Conservation (phyloP, 768 basidiomycete genomes). For the Cystobasidium ongulense region DNA sequence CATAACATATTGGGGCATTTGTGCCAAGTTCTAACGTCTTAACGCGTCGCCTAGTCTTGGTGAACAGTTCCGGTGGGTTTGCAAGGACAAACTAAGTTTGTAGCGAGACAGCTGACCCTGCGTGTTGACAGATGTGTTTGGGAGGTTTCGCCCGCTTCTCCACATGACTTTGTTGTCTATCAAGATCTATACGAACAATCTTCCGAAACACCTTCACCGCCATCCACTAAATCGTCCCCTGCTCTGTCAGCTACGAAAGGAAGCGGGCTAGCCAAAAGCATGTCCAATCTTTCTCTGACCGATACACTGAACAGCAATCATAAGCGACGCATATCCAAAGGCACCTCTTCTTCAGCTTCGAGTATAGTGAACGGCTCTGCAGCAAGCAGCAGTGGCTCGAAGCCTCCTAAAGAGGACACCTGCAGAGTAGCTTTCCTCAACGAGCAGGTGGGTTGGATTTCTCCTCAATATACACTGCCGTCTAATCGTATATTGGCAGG, state of each 20-base stretch:
- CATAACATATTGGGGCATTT: too few relatives aligned
- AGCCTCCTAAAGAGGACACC: background rate
- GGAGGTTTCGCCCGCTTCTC: slow-evolving; percentile 61
- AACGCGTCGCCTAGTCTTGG: slow-evolving; percentile 68
- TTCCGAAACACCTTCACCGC: slow-evolving; percentile 13
- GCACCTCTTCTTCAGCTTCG: slow-evolving; percentile 17
- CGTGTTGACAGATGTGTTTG: slow-evolving; percentile 54
- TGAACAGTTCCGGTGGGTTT: slow-evolving; percentile 64
- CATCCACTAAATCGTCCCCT: slow-evolving; percentile 17
- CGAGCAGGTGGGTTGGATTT: slow-evolving; percentile 35
- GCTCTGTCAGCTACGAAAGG: background rate
- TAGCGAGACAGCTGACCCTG: background rate
- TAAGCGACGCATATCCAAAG: background rate
- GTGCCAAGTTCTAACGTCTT: slow-evolving; percentile 29
- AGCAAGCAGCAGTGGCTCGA: background rate
- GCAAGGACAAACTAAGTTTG: background rate
- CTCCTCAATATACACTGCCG: background rate
- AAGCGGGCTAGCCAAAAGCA: slow-evolving; percentile 8
- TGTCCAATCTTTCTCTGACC: slow-evolving; percentile 17
- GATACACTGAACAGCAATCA: slow-evolving; percentile 10
- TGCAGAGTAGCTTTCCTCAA: slow-evolving; percentile 39
- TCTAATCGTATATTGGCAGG: slow-evolving; percentile 40
- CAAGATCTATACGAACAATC: slow-evolving; percentile 34
- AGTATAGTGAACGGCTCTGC: slow-evolving; percentile 17
- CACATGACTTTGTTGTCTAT: slow-evolving; percentile 48